These are phyloP conservation scores for Fusarium cyanostomum DNA, from an alignment of 2,329 filamentous ascomycete species.

Conservation along the genomic window DNA sequence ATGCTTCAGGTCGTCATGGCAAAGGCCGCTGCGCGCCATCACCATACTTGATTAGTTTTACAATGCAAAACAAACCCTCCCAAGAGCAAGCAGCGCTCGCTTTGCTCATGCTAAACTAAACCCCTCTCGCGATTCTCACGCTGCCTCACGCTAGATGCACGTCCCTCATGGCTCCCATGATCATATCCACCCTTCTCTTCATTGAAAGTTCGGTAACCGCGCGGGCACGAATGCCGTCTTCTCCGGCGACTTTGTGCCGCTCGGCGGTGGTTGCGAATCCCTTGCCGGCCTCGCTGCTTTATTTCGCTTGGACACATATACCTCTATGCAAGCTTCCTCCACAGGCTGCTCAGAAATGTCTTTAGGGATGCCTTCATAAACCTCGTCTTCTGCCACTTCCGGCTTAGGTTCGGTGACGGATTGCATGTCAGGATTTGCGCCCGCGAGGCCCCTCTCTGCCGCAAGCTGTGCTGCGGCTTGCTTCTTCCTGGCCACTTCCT, in stretches of 20 bases:
- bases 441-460: conserved; percentile 57
- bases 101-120: not conserved
- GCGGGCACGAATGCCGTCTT: conserved; percentile 63
- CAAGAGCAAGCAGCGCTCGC: not conserved
- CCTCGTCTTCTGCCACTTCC: conserved; percentile 48
- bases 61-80: conserved; percentile 3
- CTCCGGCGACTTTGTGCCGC: conserved; percentile 18
- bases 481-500: conserved; percentile 62
- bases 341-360: conserved; percentile 16
- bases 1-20: conserved; percentile 27
- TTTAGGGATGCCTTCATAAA: conserved; percentile 32
- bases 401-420: conserved; percentile 36
- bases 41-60: conserved; percentile 32
- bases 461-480: conserved; percentile 63
- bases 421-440: conserved; percentile 20
- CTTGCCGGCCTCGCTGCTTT: conserved; percentile 43
- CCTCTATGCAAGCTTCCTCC: conserved; percentile 11
- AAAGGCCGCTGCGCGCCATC: conserved; percentile 8
- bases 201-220: conserved; percentile 65
- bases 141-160: not conserved
- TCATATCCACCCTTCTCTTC: conserved; percentile 6
- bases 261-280: not conserved
- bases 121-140: not conserved
- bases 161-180: not conserved
- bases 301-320: not conserved